Evolutionary conservation across 139 green algal genomes (phyloP), one percentile per base, ranked within the genome.

Genomic region (Tetradesmus lagerheimii): DNA sequence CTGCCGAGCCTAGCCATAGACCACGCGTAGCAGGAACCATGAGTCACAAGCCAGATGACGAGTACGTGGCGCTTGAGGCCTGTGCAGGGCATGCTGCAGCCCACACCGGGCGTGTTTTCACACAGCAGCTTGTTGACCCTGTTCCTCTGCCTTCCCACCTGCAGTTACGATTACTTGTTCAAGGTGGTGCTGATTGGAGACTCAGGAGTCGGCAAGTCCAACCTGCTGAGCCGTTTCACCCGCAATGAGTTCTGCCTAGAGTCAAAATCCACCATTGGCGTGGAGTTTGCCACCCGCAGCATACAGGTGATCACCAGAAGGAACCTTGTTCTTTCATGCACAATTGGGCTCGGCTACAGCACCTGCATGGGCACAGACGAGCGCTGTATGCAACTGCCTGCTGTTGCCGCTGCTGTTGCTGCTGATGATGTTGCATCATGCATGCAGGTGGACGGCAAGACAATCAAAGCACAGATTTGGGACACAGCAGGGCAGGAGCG

Each of bases 401-500:
- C 77, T 15, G 38, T 23, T 57, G 39, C 77, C 25, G 39, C 35
- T 83, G 77, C n/a, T 41, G 71, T 38, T 23, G 71, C n/a, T 39
- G 29, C 71, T 79, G 71, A 25, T 62, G 77, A 62, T 18, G 39
- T 35, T 79, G 62, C 85, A 50, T 34, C 39, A 38, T 37, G 41
- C 35, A 15, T 39, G 80, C 91, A 99, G 97, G 97, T 99, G 45
- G 98, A 99, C 80, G 96, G 95, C 80, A 99, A 99, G 93, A 99
- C 97, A 12, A 98, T 99, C 93, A 99, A 99, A 92, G 98, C 98
- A 39, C 98, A 99, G 91, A 99, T 99, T 76, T 99, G 98, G 98
- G 98, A 99, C 91, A 99, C 98, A 57, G 98, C 98, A 23, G 98
- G 98, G 27, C 98, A 99, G 91, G 98, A 99, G 91, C 93, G 98